Conservation (phyloP, 2,329 filamentous ascomycete species). For the Lasiodiplodia gonubiensis region DNA sequence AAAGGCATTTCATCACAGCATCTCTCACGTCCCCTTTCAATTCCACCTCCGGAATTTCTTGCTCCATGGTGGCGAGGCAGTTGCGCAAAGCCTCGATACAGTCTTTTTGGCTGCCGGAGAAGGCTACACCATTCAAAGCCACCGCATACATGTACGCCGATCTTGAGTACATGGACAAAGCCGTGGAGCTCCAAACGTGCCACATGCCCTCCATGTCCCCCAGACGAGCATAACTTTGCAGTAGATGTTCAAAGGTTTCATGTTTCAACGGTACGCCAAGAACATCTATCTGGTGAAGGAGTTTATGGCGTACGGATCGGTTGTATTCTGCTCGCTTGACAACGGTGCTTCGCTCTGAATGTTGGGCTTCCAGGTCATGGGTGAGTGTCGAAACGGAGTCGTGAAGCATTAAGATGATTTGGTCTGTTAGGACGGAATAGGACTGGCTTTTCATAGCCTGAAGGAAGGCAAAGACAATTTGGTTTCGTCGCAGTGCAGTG, state of each 20-base stretch:
- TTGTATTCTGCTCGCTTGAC: slow-evolving; percentile 4
- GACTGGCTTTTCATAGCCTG: slow-evolving; percentile 41
- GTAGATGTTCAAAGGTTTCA: slow-evolving; percentile 41
- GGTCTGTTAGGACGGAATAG: slow-evolving; percentile 48
- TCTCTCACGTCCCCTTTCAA: slow-evolving; percentile 53
- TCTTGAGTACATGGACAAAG: slow-evolving; percentile 57
- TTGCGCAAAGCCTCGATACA: slow-evolving; percentile 59
- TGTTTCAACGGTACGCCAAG: slow-evolving; percentile 37
- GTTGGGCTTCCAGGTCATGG: slow-evolving; percentile 7
- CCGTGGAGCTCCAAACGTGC: slow-evolving; percentile 63
- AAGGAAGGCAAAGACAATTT: slow-evolving; percentile 38
- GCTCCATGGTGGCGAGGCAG: slow-evolving; percentile 65
- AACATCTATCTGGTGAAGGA: slow-evolving; percentile 30
- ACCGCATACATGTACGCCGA: slow-evolving; percentile 61
- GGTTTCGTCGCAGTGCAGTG: not conserved
- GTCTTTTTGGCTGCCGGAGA: slow-evolving; percentile 49
- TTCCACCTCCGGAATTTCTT: slow-evolving; percentile 59
- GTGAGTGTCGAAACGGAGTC: slow-evolving; percentile 31
- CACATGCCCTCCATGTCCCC: slow-evolving; percentile 64
- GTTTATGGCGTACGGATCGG: not conserved
- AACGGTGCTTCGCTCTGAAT: slow-evolving; percentile 6
- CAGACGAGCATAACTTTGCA: slow-evolving; percentile 51
- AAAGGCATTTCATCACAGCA: slow-evolving; percentile 61
- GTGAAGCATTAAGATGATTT: slow-evolving; percentile 56
- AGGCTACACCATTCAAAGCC: slow-evolving; percentile 58